Evolutionary conservation across 208 protist species (phyloP), one percentile per base, ranked within the genome.

Genomic region (Crithidia brevicula): DNA sequence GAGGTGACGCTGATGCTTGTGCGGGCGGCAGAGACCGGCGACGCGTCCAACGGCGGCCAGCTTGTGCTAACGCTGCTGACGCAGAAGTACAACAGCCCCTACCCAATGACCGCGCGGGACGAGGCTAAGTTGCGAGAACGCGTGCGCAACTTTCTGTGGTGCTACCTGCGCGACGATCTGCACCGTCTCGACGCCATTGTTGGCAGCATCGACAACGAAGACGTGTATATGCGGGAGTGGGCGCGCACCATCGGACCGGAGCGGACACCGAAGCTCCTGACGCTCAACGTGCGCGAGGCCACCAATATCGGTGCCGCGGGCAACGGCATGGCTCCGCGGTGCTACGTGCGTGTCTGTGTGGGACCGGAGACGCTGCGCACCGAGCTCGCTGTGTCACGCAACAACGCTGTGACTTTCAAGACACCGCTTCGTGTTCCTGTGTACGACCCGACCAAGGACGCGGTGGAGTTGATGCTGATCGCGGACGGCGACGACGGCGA

Each of bases 111-210:
- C 25, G 62, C 71, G 5, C n/a, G 4, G 33, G 45, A 79, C 62
- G 82, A 90, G 67, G 67, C 74, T 43, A 28, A 57, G 25, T 54
- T 83, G 36, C 88, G 88, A 23, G 53, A 74, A 30, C 91, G 91
- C 57, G 76, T 96, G 50, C 69, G 69, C 67, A 81, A 82, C 57
- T 93, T 82, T 62, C 62, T 96, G 42, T 94, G 88, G 88, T 81
- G 66, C 60, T 83, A 91, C 73, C 76, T 89, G 34, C 85, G 88
- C 34, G 87, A 92, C 71, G 86, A 94, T 45, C 76, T 96, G 36
- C 88, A 96, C 62, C 77, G 82, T 25, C 64, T 96, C 4, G 87
- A 96, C 53, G 70, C 79, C 47, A 84, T 94, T 46, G 72, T 91
- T 27, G 63, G 69, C 38, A 72, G 72, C 60, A 76, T 90, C 45